A percentile compares a stretch with the other conserved stretches of the same genome.
phyloP scores from a whole-genome alignment of 23 red algal species.

The Gracilaria vermiculophylla region DNA sequence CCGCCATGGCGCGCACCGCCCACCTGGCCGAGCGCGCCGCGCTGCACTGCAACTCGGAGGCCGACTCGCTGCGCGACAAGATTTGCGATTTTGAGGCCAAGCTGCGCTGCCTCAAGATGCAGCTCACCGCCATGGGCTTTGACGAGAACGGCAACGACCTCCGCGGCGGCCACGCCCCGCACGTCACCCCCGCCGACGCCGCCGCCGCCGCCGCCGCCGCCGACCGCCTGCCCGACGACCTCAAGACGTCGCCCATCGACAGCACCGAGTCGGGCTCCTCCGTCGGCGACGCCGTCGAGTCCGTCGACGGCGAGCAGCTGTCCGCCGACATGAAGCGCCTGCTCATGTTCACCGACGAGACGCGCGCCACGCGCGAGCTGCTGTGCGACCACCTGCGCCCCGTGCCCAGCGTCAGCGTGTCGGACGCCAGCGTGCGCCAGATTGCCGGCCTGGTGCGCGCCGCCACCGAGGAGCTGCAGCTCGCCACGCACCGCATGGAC shows the following conservation, averaged over 20 bases:
- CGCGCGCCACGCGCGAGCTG: neutral
- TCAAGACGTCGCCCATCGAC: constrained; percentile 59
- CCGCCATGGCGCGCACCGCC: constrained; percentile 23
- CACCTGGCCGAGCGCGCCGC: constrained; percentile 17
- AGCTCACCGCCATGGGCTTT: constrained; percentile 55
- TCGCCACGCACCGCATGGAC: constrained; percentile 43
- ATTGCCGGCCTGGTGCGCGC: constrained; percentile 48
- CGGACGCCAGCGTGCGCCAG: neutral
- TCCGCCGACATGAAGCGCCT: constrained; percentile 8
- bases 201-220: neutral
- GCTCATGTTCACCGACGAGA: constrained; percentile 31
- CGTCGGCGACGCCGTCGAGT: constrained; percentile 27
- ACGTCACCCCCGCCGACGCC: neutral
- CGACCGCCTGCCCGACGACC: constrained; percentile 10
- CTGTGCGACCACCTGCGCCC: neutral
- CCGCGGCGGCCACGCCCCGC: neutral
- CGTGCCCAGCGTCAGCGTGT: neutral
- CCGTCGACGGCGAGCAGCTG: constrained; percentile 21
- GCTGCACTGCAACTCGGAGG: constrained; percentile 25
- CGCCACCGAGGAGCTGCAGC: constrained; percentile 45
- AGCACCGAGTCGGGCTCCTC: constrained; percentile 57
- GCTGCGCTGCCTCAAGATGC: constrained; percentile 35
- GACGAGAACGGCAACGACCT: constrained; percentile 55
- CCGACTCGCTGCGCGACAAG: constrained; percentile 41
- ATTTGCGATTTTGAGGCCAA: constrained; percentile 61